Evolutionary conservation across 169 alveolate genomes (phyloP), one percentile per base, ranked within the genome.

Genomic region (Eimeria tenella): DNA sequence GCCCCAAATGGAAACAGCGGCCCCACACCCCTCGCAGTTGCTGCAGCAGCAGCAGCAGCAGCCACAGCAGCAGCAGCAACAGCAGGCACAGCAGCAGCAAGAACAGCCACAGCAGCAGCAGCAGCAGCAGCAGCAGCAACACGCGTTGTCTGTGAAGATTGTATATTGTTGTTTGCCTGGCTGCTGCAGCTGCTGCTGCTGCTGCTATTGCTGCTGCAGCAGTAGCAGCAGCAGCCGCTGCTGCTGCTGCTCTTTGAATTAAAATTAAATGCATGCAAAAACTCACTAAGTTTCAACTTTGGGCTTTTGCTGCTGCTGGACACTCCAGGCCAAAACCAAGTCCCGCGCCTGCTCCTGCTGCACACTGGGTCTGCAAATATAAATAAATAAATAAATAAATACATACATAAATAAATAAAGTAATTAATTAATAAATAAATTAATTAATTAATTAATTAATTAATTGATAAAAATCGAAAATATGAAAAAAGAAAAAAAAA

Each of bases 261-360:
- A 58, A 1, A 58, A 17, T 58, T 58, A 3, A 58, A 17, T 10
- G 68, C 21, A 10, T 11, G 68, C 68, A 11, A 5, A 52, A 19
- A 77, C 60, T 10, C 13, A 77, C 86, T 63, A 17, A 15, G 49
- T 77, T 5, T n/a, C 42, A 13, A 77, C 65, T 77, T 42, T 3
- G 23, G 86, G 68, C 15, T 77, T 77, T 5, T 42, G 10, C 5
- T 60, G 9, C 5, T 60, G 86, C 42, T 17, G 13, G 13, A 77
- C 86, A 50, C 86, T 77, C 86, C 86, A 77, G 10, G 65, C 86
- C 86, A 77, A 19, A 23, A 77, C 86, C 68, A 77, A 42, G 25
- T 77, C 86, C 49, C 86, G 13, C 49, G 86, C 86, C 52, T 77
- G 86, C 52, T 77, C 86, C 65, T 77, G 86, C 86, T 77, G 86